Base-by-base conservation (phyloP, 192 early-diverging fungal genomes). In the Dimargaris cristalligena region DNA sequence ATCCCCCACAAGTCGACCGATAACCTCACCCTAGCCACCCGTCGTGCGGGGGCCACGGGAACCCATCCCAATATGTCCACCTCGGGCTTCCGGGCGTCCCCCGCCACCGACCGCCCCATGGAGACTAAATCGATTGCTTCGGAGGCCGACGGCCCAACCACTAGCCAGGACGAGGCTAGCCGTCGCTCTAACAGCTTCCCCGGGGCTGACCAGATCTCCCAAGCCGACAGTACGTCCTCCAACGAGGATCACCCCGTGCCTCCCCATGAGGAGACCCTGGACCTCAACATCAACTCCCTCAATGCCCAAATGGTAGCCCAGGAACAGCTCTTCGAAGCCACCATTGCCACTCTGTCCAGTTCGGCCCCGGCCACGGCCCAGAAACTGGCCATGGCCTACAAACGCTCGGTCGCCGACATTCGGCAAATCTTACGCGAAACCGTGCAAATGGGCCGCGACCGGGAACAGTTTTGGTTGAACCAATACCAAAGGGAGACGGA, bases 261-360 rank as follows among this genome's bases (percentile, higher is more conserved):
- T 23, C 65, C 76, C 1, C 69, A 77, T 57, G 70, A 66, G 35
- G 63, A 75, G 31, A 72, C 72, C n/a, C 70, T 71, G 46, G 56
- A 64, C 2, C 65, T 71, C 22, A 70, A 66, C 29, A 61, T 78
- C 8, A 71, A 77, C 29, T 77, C 78, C 29, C 51, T 80, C 18
- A 70, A 74, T 38, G 69, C 79, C 14, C 82, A 85, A 63, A 62
- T 80, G 28, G 71, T 77, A 54, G 72, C 82, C 51, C 81, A 83
- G 33, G 70, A 74, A 14, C 75, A 78, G 16, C 60, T 83, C 60
- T 61, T 78, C 6, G 74, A 77, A 1, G 72, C 63, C 23, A 32
- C 54, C 34, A 34, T 33, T 14, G 31, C 18, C n/a, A 52, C 59
- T 0, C 34, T 56, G 6, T 29, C 44, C 20, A 3, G 18, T n/a